A percentile compares a stretch with the other conserved stretches of the same genome.
These are phyloP conservation scores for Viridothelium virens DNA, from an alignment of 495 filamentous ascomycete species.

Conservation along the genomic window DNA sequence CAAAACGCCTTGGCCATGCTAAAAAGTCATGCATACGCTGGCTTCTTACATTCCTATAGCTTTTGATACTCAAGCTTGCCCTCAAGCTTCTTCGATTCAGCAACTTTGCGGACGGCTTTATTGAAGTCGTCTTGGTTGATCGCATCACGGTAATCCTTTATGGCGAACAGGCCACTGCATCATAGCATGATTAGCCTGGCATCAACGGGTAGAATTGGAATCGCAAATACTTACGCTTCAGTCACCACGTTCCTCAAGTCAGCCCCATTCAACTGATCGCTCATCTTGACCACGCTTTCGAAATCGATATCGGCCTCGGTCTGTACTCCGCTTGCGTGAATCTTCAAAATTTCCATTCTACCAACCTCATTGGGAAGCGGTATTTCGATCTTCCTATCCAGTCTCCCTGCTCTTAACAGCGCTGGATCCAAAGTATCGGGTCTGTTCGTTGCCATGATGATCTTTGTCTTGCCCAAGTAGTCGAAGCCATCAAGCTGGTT, in stretches of 20 bases:
- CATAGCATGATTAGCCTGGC: constrained; percentile 22
- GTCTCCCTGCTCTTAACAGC: constrained; percentile 80
- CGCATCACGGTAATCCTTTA: constrained; percentile 92
- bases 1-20: constrained; percentile 7
- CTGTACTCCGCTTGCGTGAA: constrained; percentile 78
- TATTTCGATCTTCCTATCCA: constrained; percentile 98
- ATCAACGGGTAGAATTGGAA: neutral
- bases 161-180: constrained; percentile 80
- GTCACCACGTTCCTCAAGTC: constrained; percentile 98
- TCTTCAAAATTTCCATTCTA: constrained; percentile 96
- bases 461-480: constrained; percentile 98
- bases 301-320: constrained; percentile 96
- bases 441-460: constrained; percentile 99
- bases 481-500: constrained; percentile 99
- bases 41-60: constrained; percentile 47
- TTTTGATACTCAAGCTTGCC: constrained; percentile 98
- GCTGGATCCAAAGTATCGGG: constrained; percentile 97
- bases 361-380: constrained; percentile 98
- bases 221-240: constrained; percentile 70
- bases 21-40: neutral
- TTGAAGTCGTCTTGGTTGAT: constrained; percentile 99
- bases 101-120: constrained; percentile 94
- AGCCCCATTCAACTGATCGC: constrained; percentile 92
- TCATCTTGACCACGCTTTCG: constrained; percentile 99
- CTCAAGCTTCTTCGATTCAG: constrained; percentile 95